Evolutionary conservation across 352 stramenopile species (phyloP), one percentile per base, ranked within the genome.

Genomic region (Nothophytophthora sp.): DNA sequence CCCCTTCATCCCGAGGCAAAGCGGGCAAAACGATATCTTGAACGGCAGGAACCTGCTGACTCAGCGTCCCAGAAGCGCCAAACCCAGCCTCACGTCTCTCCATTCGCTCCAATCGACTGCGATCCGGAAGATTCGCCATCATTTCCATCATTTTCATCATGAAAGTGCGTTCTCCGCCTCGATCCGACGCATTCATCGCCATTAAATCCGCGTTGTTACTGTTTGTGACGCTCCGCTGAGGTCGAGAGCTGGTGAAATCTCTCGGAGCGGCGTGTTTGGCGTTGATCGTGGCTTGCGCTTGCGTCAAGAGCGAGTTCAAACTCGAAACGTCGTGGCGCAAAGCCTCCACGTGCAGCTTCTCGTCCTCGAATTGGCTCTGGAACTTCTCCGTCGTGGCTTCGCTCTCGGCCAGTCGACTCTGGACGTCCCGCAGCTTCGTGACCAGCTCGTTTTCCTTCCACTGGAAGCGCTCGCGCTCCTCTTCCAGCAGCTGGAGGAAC

Each of bases 301-400:
- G 78, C 7, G 58, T 72, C 16, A 91, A 47, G n/a, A 90, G 55
- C 1, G 76, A 62, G 16, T 78, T 88, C 19, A 94, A 57, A 42
- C 59, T 88, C 0, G 53, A 50, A 5, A 92, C 76, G 46, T 94
- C 79, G 32, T 90, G 79, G 0, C 81, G 73, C 16, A 92, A 41
- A 1, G 79, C 73, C 37, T 86, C 73, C 0, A 89, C 77, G 24
- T 91, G 81, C 0, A 90, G 47, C 25, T 81, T 81, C 48, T 94
- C 84, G 40, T 92, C 84, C 42, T 94, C 84, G 33, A 78, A 86
- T 52, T 92, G 81, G 3, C 53, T 81, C 27, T 83, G 74, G 30
- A 74, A 90, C 23, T 85, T 88, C 22, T 87, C 70, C 1, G 60
- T 64, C 1, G 36, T 30, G 0, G 79, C 76, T 35, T 94, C 79